These are phyloP conservation scores for Anthostomella pinea DNA, from an alignment of 2,329 filamentous ascomycete species.

Conservation along the genomic window DNA sequence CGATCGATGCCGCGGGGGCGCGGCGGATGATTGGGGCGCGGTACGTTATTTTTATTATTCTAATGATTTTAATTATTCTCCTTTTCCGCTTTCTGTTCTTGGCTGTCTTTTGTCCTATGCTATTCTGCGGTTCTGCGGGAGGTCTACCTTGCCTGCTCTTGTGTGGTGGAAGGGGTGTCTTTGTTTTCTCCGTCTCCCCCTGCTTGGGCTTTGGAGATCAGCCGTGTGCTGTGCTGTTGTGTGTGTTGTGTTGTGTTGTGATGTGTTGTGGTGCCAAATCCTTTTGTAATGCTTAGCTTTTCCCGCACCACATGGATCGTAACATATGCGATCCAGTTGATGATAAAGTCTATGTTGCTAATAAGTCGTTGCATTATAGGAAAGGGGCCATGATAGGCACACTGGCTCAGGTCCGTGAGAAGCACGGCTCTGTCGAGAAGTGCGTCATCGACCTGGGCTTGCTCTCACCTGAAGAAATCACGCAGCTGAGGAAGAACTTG, in stretches of 20 bases:
- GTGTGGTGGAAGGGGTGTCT: too few species aligned
- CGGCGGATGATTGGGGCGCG: conserved; percentile 44
- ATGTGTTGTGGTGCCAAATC: too few species aligned
- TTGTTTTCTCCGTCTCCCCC: neutral
- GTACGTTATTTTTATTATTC: conserved; percentile 27
- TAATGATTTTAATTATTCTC: too few species aligned
- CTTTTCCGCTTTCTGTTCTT: conserved; percentile 1
- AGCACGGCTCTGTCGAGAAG: conserved; percentile 61
- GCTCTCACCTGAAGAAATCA: conserved; percentile 53
- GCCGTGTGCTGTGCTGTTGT: too few species aligned
- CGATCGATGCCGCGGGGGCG: conserved; percentile 43
- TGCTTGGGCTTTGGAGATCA: neutral
- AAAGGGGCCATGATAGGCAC: conserved; percentile 49
- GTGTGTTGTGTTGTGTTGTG: too few species aligned
- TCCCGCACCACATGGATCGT: too few species aligned
- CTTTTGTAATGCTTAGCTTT: too few species aligned
- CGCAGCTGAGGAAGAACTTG: conserved; percentile 28
- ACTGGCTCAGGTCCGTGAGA: conserved; percentile 51
- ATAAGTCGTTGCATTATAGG: conserved; percentile 29
- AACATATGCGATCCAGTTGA: too few species aligned
- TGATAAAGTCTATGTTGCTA: too few species aligned
- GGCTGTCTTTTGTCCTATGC: conserved; percentile 1
- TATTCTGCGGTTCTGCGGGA: too few species aligned
- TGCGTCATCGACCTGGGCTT: conserved; percentile 61
- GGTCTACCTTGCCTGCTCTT: too few species aligned